These are phyloP conservation scores for Penicillium crystallinum DNA, from an alignment of 495 filamentous ascomycete species.

Conservation along the genomic window DNA sequence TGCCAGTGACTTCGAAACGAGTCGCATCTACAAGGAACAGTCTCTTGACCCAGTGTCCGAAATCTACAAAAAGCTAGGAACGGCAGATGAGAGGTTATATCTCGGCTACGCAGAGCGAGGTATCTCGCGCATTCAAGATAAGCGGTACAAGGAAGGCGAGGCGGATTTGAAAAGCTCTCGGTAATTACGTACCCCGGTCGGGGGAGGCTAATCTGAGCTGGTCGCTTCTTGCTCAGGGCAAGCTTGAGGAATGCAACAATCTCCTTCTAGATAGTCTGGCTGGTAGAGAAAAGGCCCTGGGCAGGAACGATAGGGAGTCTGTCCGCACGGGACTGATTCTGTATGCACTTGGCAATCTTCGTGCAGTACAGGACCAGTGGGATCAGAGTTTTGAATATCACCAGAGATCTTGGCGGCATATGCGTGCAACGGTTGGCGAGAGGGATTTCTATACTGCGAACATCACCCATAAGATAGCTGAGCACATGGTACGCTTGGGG, in stretches of 20 bases:
- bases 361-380: slow-evolving; percentile 6
- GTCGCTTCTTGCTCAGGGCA: not conserved
- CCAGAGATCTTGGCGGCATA: slow-evolving; percentile 14
- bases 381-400: slow-evolving; percentile 26
- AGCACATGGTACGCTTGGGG: slow-evolving; percentile 20
- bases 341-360: slow-evolving; percentile 27
- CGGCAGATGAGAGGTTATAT: slow-evolving; percentile 11
- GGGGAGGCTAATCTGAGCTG: not conserved
- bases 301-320: slow-evolving; percentile 16
- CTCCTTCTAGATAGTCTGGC: slow-evolving; percentile 12
- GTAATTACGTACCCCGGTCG: not conserved
- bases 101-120: slow-evolving; percentile 11
- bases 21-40: slow-evolving; percentile 10
- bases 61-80: slow-evolving; percentile 8
- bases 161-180: not conserved
- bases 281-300: slow-evolving; percentile 8
- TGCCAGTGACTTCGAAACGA: slow-evolving; percentile 5
- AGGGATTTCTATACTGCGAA: slow-evolving; percentile 24
- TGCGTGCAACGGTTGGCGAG: slow-evolving; percentile 22
- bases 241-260: not conserved
- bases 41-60: slow-evolving; percentile 6
- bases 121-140: not conserved
- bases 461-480: slow-evolving; percentile 23
- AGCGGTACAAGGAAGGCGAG: not conserved
- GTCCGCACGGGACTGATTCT: slow-evolving; percentile 26